phyloP scores from a whole-genome alignment of 2,329 filamentous ascomycete species.

The Grosmannia huntii region DNA sequence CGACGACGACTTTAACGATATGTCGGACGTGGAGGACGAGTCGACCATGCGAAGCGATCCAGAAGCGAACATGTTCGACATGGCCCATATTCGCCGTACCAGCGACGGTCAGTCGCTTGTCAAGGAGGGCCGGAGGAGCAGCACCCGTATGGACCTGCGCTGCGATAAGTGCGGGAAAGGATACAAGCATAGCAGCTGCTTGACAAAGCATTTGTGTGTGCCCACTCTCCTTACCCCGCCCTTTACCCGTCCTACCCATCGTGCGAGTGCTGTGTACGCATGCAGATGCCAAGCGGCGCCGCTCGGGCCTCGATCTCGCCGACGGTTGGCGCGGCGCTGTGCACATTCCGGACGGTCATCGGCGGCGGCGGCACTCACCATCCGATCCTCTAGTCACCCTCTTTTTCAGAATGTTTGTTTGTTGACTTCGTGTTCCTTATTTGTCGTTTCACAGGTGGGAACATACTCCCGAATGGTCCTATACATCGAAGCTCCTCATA shows the following conservation, averaged over 20 bases:
- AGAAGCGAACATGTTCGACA: conserved; percentile 29
- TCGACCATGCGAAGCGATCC: conserved; percentile 23
- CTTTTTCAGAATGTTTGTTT: conserved; percentile 7
- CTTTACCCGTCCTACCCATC: conserved; percentile 25
- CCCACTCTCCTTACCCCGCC: conserved; percentile 31
- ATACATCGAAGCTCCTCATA: conserved; percentile 93
- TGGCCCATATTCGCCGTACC: conserved; percentile 45
- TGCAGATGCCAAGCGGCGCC: conserved; percentile 18
- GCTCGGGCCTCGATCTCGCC: not conserved
- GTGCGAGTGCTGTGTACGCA: not conserved
- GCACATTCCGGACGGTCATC: not conserved
- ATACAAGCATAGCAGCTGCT: conserved; percentile 99
- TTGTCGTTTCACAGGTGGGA: conserved; percentile 65
- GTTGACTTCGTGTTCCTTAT: conserved; percentile 23
- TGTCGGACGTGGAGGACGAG: conserved; percentile 36
- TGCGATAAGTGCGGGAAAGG: conserved; percentile 98
- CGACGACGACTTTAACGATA: conserved; percentile 54
- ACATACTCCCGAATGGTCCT: conserved; percentile 95
- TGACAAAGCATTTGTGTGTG: conserved; percentile 99
- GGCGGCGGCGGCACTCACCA: not conserved
- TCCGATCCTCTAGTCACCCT: not conserved
- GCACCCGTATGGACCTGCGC: conserved; percentile 72
- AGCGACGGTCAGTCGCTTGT: conserved; percentile 77
- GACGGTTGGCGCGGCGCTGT: not conserved
- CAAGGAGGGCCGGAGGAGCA: conserved; percentile 71